Evolutionary conservation across 164 flowering plant genomes (phyloP).

Genomic region (Amborella trichopoda): DNA sequence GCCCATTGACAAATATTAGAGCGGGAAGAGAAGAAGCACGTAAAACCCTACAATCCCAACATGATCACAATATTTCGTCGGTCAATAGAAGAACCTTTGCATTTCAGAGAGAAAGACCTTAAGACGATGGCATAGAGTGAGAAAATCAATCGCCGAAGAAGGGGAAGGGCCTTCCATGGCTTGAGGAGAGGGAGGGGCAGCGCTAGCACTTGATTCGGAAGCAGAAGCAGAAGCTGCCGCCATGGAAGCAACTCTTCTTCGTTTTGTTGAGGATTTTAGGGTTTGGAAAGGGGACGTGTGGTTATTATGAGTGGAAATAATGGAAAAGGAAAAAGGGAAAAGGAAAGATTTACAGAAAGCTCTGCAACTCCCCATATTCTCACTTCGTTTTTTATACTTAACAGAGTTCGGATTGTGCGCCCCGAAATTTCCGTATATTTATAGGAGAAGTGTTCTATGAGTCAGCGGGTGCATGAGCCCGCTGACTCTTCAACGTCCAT

Average conservation of each 20-base stretch:
- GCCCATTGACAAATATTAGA: not conserved
- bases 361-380: constrained; percentile 8
- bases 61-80: too few relatives aligned
- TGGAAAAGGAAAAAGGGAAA: constrained; percentile 1
- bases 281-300: constrained; percentile 1
- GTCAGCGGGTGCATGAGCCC: too few relatives aligned
- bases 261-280: too few relatives aligned
- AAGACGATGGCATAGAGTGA: constrained; percentile 67
- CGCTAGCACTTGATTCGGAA: constrained; percentile 20
- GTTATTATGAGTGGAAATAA: constrained; percentile 3
- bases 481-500: too few relatives aligned
- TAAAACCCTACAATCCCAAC: too few relatives aligned
- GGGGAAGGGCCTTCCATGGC: constrained; percentile 15
- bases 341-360: constrained; percentile 5
- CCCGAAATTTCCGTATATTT: too few relatives aligned
- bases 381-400: too few relatives aligned
- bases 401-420: too few relatives aligned
- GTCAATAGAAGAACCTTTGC: not conserved
- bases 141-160: constrained; percentile 70
- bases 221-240: not conserved
- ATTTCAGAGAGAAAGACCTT: constrained; percentile 29
- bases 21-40: not conserved
- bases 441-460: too few relatives aligned
- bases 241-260: not conserved
- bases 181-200: constrained; percentile 5